A percentile compares a stretch with the other conserved stretches of the same genome.
These are phyloP conservation scores for Malus hybrid DNA, from an alignment of 331 rosid genomes.

Conservation along the genomic window DNA sequence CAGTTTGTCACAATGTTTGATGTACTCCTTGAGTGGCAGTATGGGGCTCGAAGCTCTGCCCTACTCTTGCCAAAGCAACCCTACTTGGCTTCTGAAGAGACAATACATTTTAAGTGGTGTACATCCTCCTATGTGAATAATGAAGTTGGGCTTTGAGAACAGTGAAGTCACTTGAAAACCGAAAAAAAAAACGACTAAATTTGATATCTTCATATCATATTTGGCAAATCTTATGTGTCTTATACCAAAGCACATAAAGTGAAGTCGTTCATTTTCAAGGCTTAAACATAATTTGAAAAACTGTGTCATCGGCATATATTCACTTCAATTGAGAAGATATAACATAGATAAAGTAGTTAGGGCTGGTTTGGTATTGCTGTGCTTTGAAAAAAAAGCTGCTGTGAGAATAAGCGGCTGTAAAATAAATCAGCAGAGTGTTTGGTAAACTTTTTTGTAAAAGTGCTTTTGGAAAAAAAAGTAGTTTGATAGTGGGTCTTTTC, in stretches of 20 bases:
- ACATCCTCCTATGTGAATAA: neutral
- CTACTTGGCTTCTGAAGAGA: neutral
- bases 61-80: neutral
- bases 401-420: too few relatives aligned
- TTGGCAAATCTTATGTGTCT: neutral
- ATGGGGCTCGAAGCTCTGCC: neutral
- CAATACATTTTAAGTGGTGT: neutral
- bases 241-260: neutral
- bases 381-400: too few relatives aligned
- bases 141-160: neutral
- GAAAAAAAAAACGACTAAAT: too few relatives aligned
- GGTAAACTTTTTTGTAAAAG: too few relatives aligned
- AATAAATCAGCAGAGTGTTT: too few relatives aligned
- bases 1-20: neutral
- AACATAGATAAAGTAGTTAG: too few relatives aligned
- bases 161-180: neutral
- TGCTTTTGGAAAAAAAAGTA: too few relatives aligned
- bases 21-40: neutral
- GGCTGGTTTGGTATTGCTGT: too few relatives aligned
- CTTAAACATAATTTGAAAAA: neutral
- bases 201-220: neutral
- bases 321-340: neutral
- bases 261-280: neutral
- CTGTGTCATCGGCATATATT: neutral
- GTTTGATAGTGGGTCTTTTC: too few relatives aligned